Evolutionary conservation across 1,284 basidiomycete species (phyloP).

Genomic region (Heliocybe sulcata): DNA sequence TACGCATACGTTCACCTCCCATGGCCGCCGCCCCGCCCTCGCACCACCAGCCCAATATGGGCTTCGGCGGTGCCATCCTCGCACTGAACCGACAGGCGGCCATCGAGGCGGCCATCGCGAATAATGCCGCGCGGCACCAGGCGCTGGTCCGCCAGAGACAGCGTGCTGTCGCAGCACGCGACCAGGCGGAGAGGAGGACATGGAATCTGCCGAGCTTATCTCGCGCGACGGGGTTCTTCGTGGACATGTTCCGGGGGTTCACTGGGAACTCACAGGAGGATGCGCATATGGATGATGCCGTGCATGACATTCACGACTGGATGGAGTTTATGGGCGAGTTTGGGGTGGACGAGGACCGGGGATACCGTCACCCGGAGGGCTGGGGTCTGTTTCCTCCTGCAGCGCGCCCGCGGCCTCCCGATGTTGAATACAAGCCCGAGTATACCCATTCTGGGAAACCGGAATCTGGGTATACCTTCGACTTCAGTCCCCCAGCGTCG

Average conservation of each 20-base stretch:
- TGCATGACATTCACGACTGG: conserved; percentile 6
- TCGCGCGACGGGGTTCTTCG: neutral
- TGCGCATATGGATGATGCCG: neutral
- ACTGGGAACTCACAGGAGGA: neutral
- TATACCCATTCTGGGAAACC: conserved; percentile 57
- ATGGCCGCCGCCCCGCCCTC: conserved; percentile 34
- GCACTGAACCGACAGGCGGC: conserved; percentile 29
- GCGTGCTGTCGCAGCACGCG: neutral
- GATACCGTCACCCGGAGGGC: neutral
- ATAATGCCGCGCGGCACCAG: conserved; percentile 22
- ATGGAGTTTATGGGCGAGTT: conserved; percentile 10
- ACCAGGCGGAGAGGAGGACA: neutral
- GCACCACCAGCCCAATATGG: conserved; percentile 51
- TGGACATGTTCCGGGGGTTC: neutral
- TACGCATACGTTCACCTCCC: conserved; percentile 11
- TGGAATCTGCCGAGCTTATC: neutral
- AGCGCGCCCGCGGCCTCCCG: conserved; percentile 11
- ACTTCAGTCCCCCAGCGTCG: conserved; percentile 38
- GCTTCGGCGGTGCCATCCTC: conserved; percentile 63
- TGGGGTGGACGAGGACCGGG: conserved; percentile 1
- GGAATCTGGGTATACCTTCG: conserved; percentile 53
- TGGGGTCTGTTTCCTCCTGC: neutral
- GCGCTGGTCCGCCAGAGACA: conserved; percentile 3
- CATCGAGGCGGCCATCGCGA: conserved; percentile 13
- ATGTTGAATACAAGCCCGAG: conserved; percentile 42